These are phyloP conservation scores for Mycena epipterygia DNA, from an alignment of 768 basidiomycete genomes.

Conservation along the genomic window DNA sequence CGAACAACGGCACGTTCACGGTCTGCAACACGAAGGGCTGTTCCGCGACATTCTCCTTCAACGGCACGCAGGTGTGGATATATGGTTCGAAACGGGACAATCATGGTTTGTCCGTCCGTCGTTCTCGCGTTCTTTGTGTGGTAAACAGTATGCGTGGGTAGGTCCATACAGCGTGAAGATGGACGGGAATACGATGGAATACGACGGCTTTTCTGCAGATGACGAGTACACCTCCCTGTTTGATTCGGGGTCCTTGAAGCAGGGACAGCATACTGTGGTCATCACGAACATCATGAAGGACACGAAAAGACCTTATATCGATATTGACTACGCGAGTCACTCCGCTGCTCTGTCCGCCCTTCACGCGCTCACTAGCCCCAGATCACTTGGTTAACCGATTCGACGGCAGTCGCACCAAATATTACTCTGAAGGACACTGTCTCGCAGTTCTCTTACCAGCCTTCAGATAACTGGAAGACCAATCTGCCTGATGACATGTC, in stretches of 20 bases:
- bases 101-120: slow-evolving; percentile 47
- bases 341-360: background rate
- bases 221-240: slow-evolving; percentile 50
- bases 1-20: slow-evolving; percentile 50
- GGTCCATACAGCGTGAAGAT: slow-evolving; percentile 47
- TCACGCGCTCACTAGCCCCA: slow-evolving; percentile 3
- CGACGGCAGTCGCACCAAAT: slow-evolving; percentile 12
- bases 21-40: slow-evolving; percentile 46
- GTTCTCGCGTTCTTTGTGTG: background rate
- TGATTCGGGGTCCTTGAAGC: slow-evolving; percentile 40
- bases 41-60: slow-evolving; percentile 49
- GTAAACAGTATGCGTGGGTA: background rate
- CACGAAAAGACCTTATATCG: slow-evolving; percentile 36
- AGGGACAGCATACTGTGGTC: slow-evolving; percentile 47
- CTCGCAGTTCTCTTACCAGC: slow-evolving; percentile 47
- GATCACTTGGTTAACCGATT: slow-evolving; percentile 40
- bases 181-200: slow-evolving; percentile 40
- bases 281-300: slow-evolving; percentile 34
- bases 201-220: slow-evolving; percentile 36
- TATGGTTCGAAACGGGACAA: slow-evolving; percentile 52
- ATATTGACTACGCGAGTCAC: slow-evolving; percentile 51
- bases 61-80: slow-evolving; percentile 52
- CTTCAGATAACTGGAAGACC: slow-evolving; percentile 44
- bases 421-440: slow-evolving; percentile 40
- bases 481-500: slow-evolving; percentile 34